These are phyloP conservation scores for Tolypocladium amazonense DNA, from an alignment of 2,329 filamentous ascomycete genomes.

Conservation along the genomic window DNA sequence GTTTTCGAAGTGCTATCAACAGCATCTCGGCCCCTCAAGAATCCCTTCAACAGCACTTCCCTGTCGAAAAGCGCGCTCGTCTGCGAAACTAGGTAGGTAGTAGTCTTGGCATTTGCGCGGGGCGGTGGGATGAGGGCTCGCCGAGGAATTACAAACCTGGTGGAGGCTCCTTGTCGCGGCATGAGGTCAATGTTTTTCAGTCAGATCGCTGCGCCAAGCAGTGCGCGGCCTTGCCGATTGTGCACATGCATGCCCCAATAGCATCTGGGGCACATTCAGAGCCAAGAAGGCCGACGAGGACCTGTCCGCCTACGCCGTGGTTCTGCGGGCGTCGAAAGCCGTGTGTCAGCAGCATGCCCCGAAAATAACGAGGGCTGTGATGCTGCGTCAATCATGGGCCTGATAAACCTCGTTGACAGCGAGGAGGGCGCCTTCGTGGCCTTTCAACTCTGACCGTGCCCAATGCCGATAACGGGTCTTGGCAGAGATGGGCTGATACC, in stretches of 20 bases:
- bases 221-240: no score
- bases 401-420: background rate
- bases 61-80: no score
- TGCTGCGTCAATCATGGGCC: background rate
- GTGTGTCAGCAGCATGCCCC: background rate
- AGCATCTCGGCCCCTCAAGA: no score
- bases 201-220: background rate
- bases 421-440: background rate
- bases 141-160: background rate
- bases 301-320: no score
- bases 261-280: background rate
- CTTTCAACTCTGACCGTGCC: background rate
- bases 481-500: background rate
- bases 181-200: background rate
- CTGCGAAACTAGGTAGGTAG: no score
- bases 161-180: background rate
- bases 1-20: no score
- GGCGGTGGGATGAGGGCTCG: background rate
- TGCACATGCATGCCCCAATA: background rate
- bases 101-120: background rate
- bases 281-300: background rate
- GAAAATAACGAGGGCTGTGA: background rate
- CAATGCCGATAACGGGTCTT: background rate
- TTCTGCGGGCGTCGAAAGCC: background rate
- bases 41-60: no score